phyloP scores from a whole-genome alignment of 345 rosid species.

The Euclidium syriacum region DNA sequence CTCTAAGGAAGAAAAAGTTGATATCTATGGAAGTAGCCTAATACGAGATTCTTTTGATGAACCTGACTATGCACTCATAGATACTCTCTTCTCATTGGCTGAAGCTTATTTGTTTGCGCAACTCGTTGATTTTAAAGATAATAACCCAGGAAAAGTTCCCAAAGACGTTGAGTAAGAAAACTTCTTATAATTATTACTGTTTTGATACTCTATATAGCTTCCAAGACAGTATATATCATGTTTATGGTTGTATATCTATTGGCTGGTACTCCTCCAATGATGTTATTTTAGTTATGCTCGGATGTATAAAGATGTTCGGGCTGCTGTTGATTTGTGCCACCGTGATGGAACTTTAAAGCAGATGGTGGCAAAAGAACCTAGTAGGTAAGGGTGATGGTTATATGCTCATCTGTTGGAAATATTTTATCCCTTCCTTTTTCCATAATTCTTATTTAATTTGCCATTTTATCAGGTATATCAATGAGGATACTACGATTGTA shows the following conservation, averaged over 20 bases:
- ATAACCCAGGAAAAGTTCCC: slow-evolving; percentile 62
- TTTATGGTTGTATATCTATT: background rate
- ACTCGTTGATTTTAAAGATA: slow-evolving; percentile 86
- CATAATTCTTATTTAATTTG: background rate
- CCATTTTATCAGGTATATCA: slow-evolving; percentile 55
- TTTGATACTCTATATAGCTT: background rate
- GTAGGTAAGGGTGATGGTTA: slow-evolving; percentile 33
- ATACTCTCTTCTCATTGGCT: slow-evolving; percentile 93
- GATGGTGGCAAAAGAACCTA: slow-evolving; percentile 92
- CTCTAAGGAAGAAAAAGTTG: slow-evolving; percentile 89
- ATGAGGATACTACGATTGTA: slow-evolving; percentile 65
- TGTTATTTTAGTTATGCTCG: slow-evolving; percentile 52
- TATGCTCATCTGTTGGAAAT: background rate
- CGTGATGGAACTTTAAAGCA: slow-evolving; percentile 96
- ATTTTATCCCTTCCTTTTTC: background rate
- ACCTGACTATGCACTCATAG: slow-evolving; percentile 95
- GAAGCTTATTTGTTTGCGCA: slow-evolving; percentile 97
- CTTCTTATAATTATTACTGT: background rate
- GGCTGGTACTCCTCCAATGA: background rate
- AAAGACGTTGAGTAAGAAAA: slow-evolving; percentile 61
- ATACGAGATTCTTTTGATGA: slow-evolving; percentile 88
- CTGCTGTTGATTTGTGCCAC: slow-evolving; percentile 98
- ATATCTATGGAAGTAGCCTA: slow-evolving; percentile 73
- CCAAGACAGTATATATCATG: background rate
- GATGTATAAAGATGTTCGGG: slow-evolving; percentile 91